Conservation (phyloP, 352 stramenopile species). For the Globisporangium cederbergense region DNA sequence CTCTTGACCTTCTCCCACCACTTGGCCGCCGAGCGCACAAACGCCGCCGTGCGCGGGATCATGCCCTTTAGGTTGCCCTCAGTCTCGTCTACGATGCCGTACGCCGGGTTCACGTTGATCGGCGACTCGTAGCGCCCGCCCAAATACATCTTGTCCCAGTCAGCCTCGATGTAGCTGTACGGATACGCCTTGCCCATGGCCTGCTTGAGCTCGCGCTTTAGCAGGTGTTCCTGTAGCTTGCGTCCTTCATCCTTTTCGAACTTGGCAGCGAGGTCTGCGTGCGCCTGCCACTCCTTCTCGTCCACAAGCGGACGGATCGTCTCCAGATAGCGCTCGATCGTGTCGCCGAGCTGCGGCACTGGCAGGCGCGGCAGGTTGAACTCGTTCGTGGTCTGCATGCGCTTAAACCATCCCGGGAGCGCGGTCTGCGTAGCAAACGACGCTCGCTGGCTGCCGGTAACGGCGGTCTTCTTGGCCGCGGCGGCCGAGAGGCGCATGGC, state of each 20-base stretch:
- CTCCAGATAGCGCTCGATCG: constrained; percentile 80
- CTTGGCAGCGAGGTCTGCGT: constrained; percentile 55
- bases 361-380: constrained; percentile 80
- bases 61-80: constrained; percentile 68
- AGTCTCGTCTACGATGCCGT: constrained; percentile 80
- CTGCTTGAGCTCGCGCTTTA: constrained; percentile 73
- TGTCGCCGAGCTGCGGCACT: constrained; percentile 89
- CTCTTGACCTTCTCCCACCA: constrained; percentile 88
- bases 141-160: constrained; percentile 92
- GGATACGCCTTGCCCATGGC: constrained; percentile 83
- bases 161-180: constrained; percentile 92
- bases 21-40: constrained; percentile 81
- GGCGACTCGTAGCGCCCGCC: constrained; percentile 85
- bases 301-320: constrained; percentile 77
- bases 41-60: constrained; percentile 68
- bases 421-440: constrained; percentile 19
- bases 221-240: constrained; percentile 52
- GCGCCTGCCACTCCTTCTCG: constrained; percentile 57
- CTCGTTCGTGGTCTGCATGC: constrained; percentile 73
- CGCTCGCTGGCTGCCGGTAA: constrained; percentile 2
- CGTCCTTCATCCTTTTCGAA: constrained; percentile 56
- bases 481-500: not conserved
- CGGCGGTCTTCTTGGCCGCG: not conserved
- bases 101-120: constrained; percentile 91
- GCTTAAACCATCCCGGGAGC: constrained; percentile 66